A percentile compares a stretch with the other conserved stretches of the same genome.
These are phyloP conservation scores for Apiosordaria backusii DNA, from an alignment of 495 filamentous ascomycete species.

Conservation along the genomic window DNA sequence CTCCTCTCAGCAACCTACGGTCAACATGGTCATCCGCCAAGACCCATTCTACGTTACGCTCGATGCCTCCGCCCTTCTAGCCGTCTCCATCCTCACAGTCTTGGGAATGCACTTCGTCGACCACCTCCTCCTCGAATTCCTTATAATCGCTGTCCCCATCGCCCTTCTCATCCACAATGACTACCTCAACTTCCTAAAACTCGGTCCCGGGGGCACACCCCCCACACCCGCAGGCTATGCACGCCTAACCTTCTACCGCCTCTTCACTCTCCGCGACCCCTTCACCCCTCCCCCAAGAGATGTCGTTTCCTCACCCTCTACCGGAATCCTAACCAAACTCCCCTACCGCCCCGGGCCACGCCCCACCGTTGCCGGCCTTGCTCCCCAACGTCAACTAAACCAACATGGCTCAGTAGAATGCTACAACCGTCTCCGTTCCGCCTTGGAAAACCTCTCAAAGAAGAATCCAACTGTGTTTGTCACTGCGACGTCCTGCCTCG, in stretches of 20 bases:
- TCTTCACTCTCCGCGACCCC: slow-evolving; percentile 58
- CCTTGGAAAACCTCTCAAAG: slow-evolving; percentile 49
- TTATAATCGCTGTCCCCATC: slow-evolving; percentile 49
- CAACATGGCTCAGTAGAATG: slow-evolving; percentile 54
- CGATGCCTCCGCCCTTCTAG: slow-evolving; percentile 42
- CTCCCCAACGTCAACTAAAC: slow-evolving; percentile 72
- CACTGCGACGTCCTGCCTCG: slow-evolving; percentile 67
- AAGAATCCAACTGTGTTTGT: slow-evolving; percentile 50
- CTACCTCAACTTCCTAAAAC: slow-evolving; percentile 69
- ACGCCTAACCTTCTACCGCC: slow-evolving; percentile 58
- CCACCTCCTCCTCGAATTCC: slow-evolving; percentile 41
- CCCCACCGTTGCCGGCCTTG: slow-evolving; percentile 67
- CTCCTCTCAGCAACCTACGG: slow-evolving; percentile 12
- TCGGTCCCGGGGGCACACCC: slow-evolving; percentile 79
- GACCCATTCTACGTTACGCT: slow-evolving; percentile 49
- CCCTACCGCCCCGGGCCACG: slow-evolving; percentile 59
- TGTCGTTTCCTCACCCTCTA: slow-evolving; percentile 30
- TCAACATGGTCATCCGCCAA: slow-evolving; percentile 46
- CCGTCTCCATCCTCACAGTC: slow-evolving; percentile 44
- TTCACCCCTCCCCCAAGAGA: slow-evolving; percentile 43
- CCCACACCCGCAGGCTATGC: slow-evolving; percentile 70
- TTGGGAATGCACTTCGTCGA: slow-evolving; percentile 47
- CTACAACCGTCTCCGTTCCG: slow-evolving; percentile 48
- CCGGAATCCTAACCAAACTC: slow-evolving; percentile 45
- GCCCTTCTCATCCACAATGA: slow-evolving; percentile 63